A percentile compares a stretch with the other conserved stretches of the same genome.
Conservation (phyloP, 257 asterid genomes). For the Haberlea rhodopensis region DNA sequence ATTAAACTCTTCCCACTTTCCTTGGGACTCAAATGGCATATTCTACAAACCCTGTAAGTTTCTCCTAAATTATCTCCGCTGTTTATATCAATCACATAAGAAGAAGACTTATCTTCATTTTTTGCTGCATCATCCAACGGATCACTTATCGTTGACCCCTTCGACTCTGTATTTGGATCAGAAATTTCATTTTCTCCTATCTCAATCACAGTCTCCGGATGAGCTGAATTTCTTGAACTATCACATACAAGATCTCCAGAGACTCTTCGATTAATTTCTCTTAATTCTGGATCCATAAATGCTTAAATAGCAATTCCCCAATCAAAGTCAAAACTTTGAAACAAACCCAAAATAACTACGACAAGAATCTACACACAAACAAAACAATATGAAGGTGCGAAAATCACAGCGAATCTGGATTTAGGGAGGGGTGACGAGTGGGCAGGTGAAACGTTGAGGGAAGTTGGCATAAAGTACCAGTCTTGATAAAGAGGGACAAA, state of each 20-base stretch:
- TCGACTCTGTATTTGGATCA: slow-evolving; percentile 24
- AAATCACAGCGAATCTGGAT: not conserved
- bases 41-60: slow-evolving; percentile 50
- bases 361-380: too few species aligned
- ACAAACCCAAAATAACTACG: too few species aligned
- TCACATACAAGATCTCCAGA: not conserved
- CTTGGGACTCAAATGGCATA: slow-evolving; percentile 70
- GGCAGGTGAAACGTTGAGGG: slow-evolving; percentile 11
- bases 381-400: not conserved
- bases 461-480: slow-evolving; percentile 11
- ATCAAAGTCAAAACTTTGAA: slow-evolving; percentile 1
- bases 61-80: slow-evolving; percentile 27
- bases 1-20: slow-evolving; percentile 36
- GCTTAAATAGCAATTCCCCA: not conserved
- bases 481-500: not conserved
- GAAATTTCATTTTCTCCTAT: slow-evolving; percentile 20
- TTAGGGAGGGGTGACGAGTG: not conserved
- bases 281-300: slow-evolving; percentile 33
- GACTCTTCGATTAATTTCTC: slow-evolving; percentile 1
- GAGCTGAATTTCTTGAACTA: slow-evolving; percentile 6
- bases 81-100: slow-evolving; percentile 41
- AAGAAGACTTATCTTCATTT: slow-evolving; percentile 26
- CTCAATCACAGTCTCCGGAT: slow-evolving; percentile 17
- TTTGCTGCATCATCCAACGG: slow-evolving; percentile 27
- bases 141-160: slow-evolving; percentile 16